Conservation (phyloP, 164 flowering plant genomes). For the Annona squamosa region DNA sequence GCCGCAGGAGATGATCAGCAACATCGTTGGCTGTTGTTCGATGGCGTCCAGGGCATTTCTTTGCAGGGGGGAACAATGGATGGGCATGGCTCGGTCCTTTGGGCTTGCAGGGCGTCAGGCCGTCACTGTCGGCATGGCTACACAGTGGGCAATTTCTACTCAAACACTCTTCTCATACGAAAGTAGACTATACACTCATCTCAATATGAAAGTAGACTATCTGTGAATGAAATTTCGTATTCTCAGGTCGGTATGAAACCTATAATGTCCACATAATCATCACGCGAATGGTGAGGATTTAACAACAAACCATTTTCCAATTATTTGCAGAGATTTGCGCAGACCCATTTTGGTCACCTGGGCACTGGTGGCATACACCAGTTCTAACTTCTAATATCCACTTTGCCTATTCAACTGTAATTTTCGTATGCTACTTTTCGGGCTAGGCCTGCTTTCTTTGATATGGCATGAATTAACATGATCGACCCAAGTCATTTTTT, state of each 20-base stretch:
- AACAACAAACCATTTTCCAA: background rate
- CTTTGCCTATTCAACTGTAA: too few species aligned
- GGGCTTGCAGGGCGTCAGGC: slow-evolving; percentile 13
- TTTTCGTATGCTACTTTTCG: background rate
- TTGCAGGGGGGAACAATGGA: slow-evolving; percentile 19
- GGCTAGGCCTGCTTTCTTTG: background rate
- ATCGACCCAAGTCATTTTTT: too few species aligned
- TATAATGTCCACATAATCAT: background rate
- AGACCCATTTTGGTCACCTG: too few species aligned
- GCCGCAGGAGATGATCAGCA: slow-evolving; percentile 21
- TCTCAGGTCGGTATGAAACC: background rate
- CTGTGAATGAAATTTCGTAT: background rate
- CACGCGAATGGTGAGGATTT: background rate
- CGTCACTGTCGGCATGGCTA: slow-evolving; percentile 16
- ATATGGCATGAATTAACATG: too few species aligned
- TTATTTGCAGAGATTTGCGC: too few species aligned
- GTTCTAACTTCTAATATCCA: too few species aligned
- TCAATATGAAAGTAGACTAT: background rate
- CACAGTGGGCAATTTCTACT: slow-evolving; percentile 19
- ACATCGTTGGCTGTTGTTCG: slow-evolving; percentile 21
- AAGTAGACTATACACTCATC: background rate
- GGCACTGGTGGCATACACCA: too few species aligned
- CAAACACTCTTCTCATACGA: background rate
- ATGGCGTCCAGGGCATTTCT: slow-evolving; percentile 8
- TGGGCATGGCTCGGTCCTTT: slow-evolving; percentile 14